Evolutionary conservation across 2,329 filamentous ascomycete species (phyloP).

Genomic region (Pleoardoris graminearum): DNA sequence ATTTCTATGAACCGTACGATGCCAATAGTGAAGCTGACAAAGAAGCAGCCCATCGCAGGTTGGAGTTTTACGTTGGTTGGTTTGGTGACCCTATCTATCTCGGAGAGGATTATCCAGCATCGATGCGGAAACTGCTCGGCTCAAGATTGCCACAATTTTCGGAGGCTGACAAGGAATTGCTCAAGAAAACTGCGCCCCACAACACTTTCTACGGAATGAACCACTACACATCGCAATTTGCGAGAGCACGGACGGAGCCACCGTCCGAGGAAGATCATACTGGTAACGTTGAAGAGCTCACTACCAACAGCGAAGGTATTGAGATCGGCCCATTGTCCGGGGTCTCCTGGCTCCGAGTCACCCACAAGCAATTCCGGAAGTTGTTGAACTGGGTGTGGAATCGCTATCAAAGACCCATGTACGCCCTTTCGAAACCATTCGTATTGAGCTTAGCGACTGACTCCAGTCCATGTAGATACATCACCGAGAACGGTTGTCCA

Average conservation of each 20-base stretch:
- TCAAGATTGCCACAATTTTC: slow-evolving; percentile 47
- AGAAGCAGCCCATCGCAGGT: slow-evolving; percentile 41
- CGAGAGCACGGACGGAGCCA: slow-evolving; percentile 41
- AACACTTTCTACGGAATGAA: slow-evolving; percentile 49
- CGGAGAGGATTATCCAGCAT: slow-evolving; percentile 47
- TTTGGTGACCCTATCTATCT: slow-evolving; percentile 40
- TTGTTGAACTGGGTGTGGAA: slow-evolving; percentile 48
- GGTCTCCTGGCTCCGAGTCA: slow-evolving; percentile 48
- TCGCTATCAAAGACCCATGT: slow-evolving; percentile 47
- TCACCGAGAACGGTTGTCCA: slow-evolving; percentile 48
- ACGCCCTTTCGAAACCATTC: slow-evolving; percentile 14
- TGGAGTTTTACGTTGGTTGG: slow-evolving; percentile 52
- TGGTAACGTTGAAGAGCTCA: slow-evolving; percentile 52
- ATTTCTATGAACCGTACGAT: slow-evolving; percentile 48
- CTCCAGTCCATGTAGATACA: background rate
- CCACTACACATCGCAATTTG: slow-evolving; percentile 48
- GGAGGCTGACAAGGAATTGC: slow-evolving; percentile 44
- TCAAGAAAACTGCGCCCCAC: slow-evolving; percentile 22
- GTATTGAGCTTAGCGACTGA: background rate
- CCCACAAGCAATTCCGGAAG: slow-evolving; percentile 61
- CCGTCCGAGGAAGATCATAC: slow-evolving; percentile 46
- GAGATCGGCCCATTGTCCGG: slow-evolving; percentile 33
- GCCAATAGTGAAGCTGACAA: slow-evolving; percentile 12
- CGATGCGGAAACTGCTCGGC: slow-evolving; percentile 43
- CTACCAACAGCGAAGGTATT: slow-evolving; percentile 51